Percentiles rank a stretch among this genome's conserved stretches.
These are phyloP conservation scores for Hymenoscyphus occultus DNA, from an alignment of 2,329 filamentous ascomycete genomes.

Conservation along the genomic window DNA sequence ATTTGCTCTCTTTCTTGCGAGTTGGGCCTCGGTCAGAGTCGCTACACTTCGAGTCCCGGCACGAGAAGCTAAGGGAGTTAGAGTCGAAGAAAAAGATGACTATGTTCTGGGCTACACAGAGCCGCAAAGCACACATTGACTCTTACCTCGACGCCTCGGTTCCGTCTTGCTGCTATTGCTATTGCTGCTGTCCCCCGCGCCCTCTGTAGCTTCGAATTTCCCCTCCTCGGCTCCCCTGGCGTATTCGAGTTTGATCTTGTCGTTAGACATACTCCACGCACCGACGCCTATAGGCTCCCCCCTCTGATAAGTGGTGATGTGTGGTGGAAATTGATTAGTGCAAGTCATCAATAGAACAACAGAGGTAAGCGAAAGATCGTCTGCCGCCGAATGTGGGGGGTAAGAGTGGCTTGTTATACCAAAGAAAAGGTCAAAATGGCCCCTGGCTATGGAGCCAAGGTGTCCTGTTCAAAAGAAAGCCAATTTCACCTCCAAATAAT, in stretches of 20 bases:
- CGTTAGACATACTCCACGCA: slow-evolving; percentile 20
- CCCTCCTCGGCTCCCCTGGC: slow-evolving; percentile 16
- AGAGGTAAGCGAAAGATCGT: not conserved
- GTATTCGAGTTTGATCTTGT: slow-evolving; percentile 11
- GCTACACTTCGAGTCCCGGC: slow-evolving; percentile 73
- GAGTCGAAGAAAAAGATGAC: slow-evolving; percentile 4
- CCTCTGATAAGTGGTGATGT: slow-evolving; percentile 8
- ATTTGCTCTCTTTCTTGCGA: slow-evolving; percentile 86
- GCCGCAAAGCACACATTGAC: not conserved
- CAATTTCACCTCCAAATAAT: slow-evolving; percentile 1
- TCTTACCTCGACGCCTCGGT: slow-evolving; percentile 31
- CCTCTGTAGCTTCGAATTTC: slow-evolving; percentile 6
- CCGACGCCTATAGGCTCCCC: not conserved
- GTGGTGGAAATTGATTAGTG: not conserved
- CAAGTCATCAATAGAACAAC: not conserved
- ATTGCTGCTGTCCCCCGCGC: slow-evolving; percentile 8
- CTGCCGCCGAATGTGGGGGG: not conserved
- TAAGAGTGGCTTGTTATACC: not conserved
- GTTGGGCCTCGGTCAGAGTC: slow-evolving; percentile 80
- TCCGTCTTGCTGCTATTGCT: slow-evolving; percentile 17
- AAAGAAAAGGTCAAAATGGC: not conserved
- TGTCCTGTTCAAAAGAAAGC: slow-evolving; percentile 1
- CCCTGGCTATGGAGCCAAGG: not conserved
- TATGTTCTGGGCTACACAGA: not conserved
- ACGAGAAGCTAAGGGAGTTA: slow-evolving; percentile 31